Evolutionary conservation across 768 basidiomycete genomes (phyloP).

Genomic region (Amyloporia xantha): DNA sequence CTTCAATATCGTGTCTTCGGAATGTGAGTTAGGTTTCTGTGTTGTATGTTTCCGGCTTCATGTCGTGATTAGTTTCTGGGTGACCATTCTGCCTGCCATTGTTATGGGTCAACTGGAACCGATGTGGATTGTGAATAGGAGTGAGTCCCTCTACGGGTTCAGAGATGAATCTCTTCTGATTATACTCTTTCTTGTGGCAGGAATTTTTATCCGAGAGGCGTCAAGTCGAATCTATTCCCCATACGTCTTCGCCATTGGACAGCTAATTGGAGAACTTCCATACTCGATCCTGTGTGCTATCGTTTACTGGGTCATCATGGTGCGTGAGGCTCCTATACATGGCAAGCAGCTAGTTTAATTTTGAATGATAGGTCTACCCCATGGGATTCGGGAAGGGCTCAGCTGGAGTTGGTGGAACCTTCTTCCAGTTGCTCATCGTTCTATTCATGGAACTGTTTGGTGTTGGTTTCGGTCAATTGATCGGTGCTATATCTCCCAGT

Average conservation of each 20-base stretch:
- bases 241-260: conserved; percentile 77
- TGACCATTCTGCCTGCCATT: conserved; percentile 61
- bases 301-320: conserved; percentile 73
- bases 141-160: too few relatives aligned
- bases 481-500: conserved; percentile 72
- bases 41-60: neutral
- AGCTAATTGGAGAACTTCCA: conserved; percentile 77
- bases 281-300: conserved; percentile 64
- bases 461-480: conserved; percentile 67
- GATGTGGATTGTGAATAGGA: conserved; percentile 69
- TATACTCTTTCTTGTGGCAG: too few relatives aligned
- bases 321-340: conserved; percentile 22
- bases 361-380: conserved; percentile 40
- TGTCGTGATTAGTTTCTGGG: conserved; percentile 54
- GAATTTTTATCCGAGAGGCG: conserved; percentile 49
- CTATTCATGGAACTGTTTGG: conserved; percentile 67
- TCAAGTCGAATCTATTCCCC: conserved; percentile 84
- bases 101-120: conserved; percentile 81
- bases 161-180: too few relatives aligned
- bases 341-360: neutral
- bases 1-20: conserved; percentile 78
- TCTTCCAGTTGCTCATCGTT: conserved; percentile 64
- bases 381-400: conserved; percentile 61
- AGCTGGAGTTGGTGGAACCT: conserved; percentile 54
- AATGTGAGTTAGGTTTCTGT: conserved; percentile 41